These are phyloP conservation scores for Kazachstania psychrophila DNA, from an alignment of 805 yeast species.

Conservation along the genomic window DNA sequence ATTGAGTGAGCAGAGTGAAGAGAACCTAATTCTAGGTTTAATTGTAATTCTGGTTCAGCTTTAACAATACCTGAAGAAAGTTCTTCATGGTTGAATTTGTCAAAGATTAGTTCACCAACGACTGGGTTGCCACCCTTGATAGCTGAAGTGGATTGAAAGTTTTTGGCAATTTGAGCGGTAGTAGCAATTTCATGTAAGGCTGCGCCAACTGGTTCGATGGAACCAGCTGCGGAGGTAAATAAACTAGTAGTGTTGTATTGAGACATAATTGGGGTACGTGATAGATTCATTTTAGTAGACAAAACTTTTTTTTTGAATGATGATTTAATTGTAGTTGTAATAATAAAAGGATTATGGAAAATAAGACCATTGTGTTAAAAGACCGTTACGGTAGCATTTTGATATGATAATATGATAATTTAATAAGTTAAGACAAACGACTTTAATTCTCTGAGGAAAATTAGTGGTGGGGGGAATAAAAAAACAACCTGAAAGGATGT, in stretches of 20 bases:
- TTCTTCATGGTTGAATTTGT: constrained; percentile 15
- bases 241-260: constrained; percentile 11
- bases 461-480: background rate
- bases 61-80: background rate
- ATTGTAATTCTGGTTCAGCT: constrained; percentile 3
- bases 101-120: constrained; percentile 22
- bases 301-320: background rate
- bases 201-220: background rate
- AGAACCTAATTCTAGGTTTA: constrained; percentile 4
- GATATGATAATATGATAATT: too few species aligned
- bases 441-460: background rate
- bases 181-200: too few species aligned
- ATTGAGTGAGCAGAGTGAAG: background rate
- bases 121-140: constrained; percentile 8
- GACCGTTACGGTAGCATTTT: constrained; percentile 10
- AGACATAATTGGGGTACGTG: constrained; percentile 8
- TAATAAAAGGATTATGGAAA: background rate
- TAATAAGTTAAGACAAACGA: too few species aligned
- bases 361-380: background rate
- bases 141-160: constrained; percentile 2
- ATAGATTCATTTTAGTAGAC: constrained; percentile 3
- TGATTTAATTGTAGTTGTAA: background rate
- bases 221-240: constrained; percentile 6
- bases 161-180: too few species aligned
- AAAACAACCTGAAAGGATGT: constrained; percentile 4